Base-by-base conservation (phyloP, 1,284 basidiomycete genomes). In the Moesziomyces parantarcticus region DNA sequence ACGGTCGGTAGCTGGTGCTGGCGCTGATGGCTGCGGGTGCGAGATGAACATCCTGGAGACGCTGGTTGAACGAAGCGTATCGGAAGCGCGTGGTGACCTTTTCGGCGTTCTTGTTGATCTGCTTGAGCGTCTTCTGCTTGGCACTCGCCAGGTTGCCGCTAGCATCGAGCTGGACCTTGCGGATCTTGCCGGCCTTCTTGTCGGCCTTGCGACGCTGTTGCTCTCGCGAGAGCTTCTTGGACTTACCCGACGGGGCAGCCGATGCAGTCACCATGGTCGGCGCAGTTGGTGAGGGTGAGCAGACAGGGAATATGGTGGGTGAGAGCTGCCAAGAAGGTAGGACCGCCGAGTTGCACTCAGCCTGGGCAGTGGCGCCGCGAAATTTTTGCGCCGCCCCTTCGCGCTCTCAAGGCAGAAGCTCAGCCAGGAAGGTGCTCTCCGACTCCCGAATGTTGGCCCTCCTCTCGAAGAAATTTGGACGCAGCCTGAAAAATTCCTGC, bases 11-110 rank as follows among this genome's bases (percentile, higher is more conserved):
- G 57, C 58, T 68, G 43, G 56, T 63, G 43, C 74, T 71, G 23
- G 67, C 65, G 42, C 62, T 63, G 53, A 72, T 75, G 11, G 61
- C 66, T 21, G 73, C 60, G 8, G 74, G 67, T 20, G 74, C 73
- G 25, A 83, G 76, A 39, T 82, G 78, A 5, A 81, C 76, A 26
- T 80, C 56, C 34, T 78, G 71, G 43, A 83, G 77, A 8, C 81
- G 75, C 55, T 83, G 79, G 52, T 83, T 82, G 77, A 83, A 83
- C 21, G 82, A 83, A 36, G 75, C 73, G 57, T 83, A 83, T 41
- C 72, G 60, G 54, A 77, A 82, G 32, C 61, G 55, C 29, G 59
- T 66, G 45, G 60, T 60, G 56, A 75, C 63, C 53, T 66, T 75
- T 40, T 70, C 67, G 3, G 48, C 62, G 18, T 64, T 59, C 56